phyloP scores from a whole-genome alignment of 352 stramenopile species.

The Phytophthora tubulina region DNA sequence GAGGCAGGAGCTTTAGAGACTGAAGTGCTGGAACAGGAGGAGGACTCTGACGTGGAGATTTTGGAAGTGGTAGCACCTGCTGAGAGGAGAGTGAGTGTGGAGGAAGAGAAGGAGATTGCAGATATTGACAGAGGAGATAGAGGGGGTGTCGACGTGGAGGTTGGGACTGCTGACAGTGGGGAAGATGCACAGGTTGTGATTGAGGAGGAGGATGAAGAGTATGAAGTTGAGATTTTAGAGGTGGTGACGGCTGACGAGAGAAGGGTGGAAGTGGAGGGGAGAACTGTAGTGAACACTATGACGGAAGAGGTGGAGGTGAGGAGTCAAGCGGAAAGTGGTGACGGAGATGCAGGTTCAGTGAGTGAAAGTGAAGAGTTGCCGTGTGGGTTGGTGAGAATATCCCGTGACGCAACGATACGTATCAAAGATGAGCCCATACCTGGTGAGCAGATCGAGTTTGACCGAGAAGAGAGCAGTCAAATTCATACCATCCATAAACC shows the following conservation, averaged over 20 bases:
- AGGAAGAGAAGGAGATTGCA: not conserved
- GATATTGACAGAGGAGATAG: not conserved
- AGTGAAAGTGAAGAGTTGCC: constrained; percentile 18
- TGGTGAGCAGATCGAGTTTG: not conserved
- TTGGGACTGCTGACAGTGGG: not conserved
- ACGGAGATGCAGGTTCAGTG: not conserved
- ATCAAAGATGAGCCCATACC: constrained; percentile 32
- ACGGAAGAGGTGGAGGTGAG: not conserved
- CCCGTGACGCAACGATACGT: not conserved
- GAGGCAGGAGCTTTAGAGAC: not conserved
- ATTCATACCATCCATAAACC: not conserved
- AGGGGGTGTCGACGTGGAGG: not conserved
- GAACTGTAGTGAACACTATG: not conserved
- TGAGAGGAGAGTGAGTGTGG: not conserved
- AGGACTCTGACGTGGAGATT: constrained; percentile 10
- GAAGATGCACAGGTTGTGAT: not conserved
- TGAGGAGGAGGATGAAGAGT: constrained; percentile 1
- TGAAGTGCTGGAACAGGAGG: not conserved
- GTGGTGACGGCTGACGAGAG: constrained; percentile 2
- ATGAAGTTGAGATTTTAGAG: constrained; percentile 6
- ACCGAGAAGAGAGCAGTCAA: not conserved
- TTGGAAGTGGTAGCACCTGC: not conserved
- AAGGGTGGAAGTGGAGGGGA: not conserved
- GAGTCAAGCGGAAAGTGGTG: not conserved
- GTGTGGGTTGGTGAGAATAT: constrained; percentile 14